Base-by-base conservation (phyloP, 1,284 basidiomycete genomes). In the Pisolithus thermaeus region DNA sequence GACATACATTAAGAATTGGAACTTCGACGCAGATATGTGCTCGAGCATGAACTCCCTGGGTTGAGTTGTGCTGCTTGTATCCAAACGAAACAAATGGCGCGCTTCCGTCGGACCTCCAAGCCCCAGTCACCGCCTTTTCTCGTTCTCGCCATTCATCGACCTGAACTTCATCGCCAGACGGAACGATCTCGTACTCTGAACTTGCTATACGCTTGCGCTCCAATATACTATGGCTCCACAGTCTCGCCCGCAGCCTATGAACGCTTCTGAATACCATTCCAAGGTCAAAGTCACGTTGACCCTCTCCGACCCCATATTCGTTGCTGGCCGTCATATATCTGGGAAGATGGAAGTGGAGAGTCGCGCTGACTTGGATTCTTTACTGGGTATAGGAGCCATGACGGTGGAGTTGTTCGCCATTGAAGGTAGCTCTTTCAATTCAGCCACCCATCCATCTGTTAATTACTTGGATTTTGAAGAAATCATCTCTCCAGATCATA, bases 281-380 rank as follows among this genome's bases (percentile, higher is more conserved):
- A 90, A 89, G 66, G 79, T 89, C 62, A 85, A 78, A 63, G 78
- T 87, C 14, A 74, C 81, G 8, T 64, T 86, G 18, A 74, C 71
- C 18, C 71, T 87, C 11, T 74, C 78, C 2, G 77, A 84, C 57
- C 64, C 75, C 1, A 69, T 76, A 28, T 85, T 78, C 59, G 75
- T 87, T 45, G 81, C 87, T 1, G 87, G 87, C 1, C 70, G 71
- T 32, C 68, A 76, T 56, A 73, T 89, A 23, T 73, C 80, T 5
- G 88, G 87, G 11, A 88, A 84, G 71, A 76, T 90, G 75, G 79
- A 87, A 63, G 72, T 90, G 60, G 87, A 90, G 62, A 85, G 81
- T 64, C 78, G 78, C 58, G 79, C 86, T 3, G 87, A 89, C 67
- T 54, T 57, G 41, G 79, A 77, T 28, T 66, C 56, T 59, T 80